phyloP scores from a whole-genome alignment of 805 yeast species.

The Spathaspora hagerdaliae region DNA sequence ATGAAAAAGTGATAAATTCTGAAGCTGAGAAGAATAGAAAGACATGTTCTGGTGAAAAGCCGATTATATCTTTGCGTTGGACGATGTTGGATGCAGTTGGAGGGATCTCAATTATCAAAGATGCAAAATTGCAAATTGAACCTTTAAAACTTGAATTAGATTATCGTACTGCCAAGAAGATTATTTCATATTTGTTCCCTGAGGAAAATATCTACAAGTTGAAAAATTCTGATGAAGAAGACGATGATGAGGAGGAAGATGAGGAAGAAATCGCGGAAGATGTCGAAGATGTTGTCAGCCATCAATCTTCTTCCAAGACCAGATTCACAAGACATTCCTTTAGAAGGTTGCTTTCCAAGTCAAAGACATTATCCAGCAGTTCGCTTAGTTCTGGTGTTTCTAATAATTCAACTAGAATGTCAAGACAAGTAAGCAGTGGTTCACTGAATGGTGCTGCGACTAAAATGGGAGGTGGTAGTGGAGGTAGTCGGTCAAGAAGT shows the following conservation, averaged over 20 bases:
- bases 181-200: constrained; percentile 73
- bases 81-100: constrained; percentile 82
- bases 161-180: constrained; percentile 57
- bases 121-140: constrained; percentile 53
- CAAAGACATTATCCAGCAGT: background rate
- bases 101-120: constrained; percentile 77
- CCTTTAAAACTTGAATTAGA: constrained; percentile 76
- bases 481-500: background rate
- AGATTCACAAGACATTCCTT: constrained; percentile 6
- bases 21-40: constrained; percentile 3
- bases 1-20: constrained; percentile 11
- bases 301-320: background rate
- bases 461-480: background rate
- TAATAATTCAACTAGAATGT: background rate
- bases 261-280: constrained; percentile 2
- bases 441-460: no score
- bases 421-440: background rate
- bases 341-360: constrained; percentile 7
- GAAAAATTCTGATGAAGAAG: constrained; percentile 5
- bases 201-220: constrained; percentile 21
- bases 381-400: background rate
- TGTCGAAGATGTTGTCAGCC: constrained; percentile 8
- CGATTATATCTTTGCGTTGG: constrained; percentile 50
- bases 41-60: constrained; percentile 9
- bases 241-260: constrained; percentile 7